phyloP scores from a whole-genome alignment of 805 yeast genomes.

The Candida endomychidarum region DNA sequence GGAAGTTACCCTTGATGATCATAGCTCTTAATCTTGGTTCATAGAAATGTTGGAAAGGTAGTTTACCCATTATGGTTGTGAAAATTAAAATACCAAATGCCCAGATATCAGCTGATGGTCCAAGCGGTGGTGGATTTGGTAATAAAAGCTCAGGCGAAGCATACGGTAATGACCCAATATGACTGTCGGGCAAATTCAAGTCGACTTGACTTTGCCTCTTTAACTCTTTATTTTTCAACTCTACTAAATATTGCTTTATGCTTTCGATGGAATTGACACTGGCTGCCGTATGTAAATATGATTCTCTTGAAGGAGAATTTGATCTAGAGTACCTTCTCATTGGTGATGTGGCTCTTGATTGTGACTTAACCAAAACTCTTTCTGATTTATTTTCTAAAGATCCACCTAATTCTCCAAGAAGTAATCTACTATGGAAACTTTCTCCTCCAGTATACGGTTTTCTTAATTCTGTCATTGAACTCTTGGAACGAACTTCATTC shows the following conservation, averaged over 20 bases:
- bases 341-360: constrained; percentile 16
- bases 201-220: constrained; percentile 26
- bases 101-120: constrained; percentile 83
- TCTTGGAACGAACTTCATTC: constrained; percentile 15
- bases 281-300: constrained; percentile 5
- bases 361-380: constrained; percentile 11
- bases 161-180: constrained; percentile 88
- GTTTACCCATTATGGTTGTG: constrained; percentile 67
- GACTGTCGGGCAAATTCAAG: constrained; percentile 55
- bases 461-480: constrained; percentile 27
- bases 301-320: constrained; percentile 7
- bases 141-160: constrained; percentile 84
- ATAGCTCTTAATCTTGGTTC: constrained; percentile 75
- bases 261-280: constrained; percentile 15
- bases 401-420: constrained; percentile 12
- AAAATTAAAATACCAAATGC: constrained; percentile 80
- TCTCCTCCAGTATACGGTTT: constrained; percentile 40
- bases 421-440: constrained; percentile 14
- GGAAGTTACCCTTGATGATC: constrained; percentile 67
- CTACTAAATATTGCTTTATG: constrained; percentile 15
- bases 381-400: constrained; percentile 11
- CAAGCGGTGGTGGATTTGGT: constrained; percentile 60
- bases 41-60: constrained; percentile 84
- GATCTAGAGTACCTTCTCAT: constrained; percentile 6
- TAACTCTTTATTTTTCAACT: constrained; percentile 17